A percentile compares a stretch with the other conserved stretches of the same genome.
These are phyloP conservation scores for Erucastrum elatum DNA, from an alignment of 345 rosid species.

Conservation along the genomic window DNA sequence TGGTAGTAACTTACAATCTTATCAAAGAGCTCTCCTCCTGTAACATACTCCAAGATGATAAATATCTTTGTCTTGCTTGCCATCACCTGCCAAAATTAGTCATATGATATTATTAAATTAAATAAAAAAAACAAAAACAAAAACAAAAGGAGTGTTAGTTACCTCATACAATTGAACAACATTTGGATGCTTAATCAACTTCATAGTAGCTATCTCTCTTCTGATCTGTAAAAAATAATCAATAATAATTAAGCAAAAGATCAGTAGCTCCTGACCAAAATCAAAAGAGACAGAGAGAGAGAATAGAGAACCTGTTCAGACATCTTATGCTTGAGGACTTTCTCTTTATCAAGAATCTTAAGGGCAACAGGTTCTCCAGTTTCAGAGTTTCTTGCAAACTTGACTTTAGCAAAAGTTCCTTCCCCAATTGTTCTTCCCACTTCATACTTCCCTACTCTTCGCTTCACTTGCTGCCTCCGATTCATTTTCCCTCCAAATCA, in stretches of 20 bases:
- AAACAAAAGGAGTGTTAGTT: slow-evolving; percentile 7
- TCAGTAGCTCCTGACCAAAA: not conserved
- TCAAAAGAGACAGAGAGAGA: not conserved
- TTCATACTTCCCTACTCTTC: slow-evolving; percentile 85
- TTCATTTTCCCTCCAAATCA: slow-evolving; percentile 17
- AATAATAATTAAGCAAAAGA: slow-evolving; percentile 8
- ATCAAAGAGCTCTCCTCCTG: slow-evolving; percentile 84
- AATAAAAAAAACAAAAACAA: not conserved
- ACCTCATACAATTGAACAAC: slow-evolving; percentile 84
- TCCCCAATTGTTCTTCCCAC: slow-evolving; percentile 97
- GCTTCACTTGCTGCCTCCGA: slow-evolving; percentile 55
- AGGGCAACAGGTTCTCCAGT: slow-evolving; percentile 85
- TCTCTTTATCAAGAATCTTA: slow-evolving; percentile 95
- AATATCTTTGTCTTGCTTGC: slow-evolving; percentile 76
- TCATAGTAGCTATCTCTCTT: slow-evolving; percentile 92
- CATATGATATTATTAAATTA: not conserved
- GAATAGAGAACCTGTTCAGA: slow-evolving; percentile 73
- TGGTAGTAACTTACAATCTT: slow-evolving; percentile 57
- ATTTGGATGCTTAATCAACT: slow-evolving; percentile 89
- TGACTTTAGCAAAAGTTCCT: slow-evolving; percentile 96
- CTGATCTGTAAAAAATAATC: slow-evolving; percentile 58
- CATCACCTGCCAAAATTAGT: slow-evolving; percentile 52
- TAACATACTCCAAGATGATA: slow-evolving; percentile 67
- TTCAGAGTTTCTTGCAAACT: slow-evolving; percentile 87
- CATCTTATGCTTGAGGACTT: slow-evolving; percentile 95